phyloP scores from a whole-genome alignment of 805 yeast genomes.

The Vanderwaltozyma verrucispora region DNA sequence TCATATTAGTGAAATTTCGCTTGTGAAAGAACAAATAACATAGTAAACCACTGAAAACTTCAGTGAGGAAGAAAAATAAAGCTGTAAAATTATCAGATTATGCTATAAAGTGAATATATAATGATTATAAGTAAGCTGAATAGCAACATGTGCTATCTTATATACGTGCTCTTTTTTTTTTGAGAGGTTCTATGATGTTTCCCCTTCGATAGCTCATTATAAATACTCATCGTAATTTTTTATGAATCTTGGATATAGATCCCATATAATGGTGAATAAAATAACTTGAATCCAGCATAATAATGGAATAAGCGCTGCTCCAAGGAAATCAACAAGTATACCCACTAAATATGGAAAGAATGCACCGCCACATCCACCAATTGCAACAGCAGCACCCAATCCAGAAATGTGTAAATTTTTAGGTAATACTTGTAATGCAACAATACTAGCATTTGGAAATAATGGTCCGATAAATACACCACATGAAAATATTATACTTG shows the following conservation, averaged over 20 bases:
- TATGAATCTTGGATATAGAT: slow-evolving; percentile 20
- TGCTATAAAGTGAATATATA: no score
- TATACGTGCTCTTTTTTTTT: no score
- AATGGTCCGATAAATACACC: slow-evolving; percentile 62
- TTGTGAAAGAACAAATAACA: no score
- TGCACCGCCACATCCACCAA: slow-evolving; percentile 83
- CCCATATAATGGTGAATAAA: slow-evolving; percentile 18
- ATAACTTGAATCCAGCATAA: slow-evolving; percentile 19
- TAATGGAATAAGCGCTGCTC: slow-evolving; percentile 21
- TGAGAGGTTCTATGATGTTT: neutral
- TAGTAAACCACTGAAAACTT: no score
- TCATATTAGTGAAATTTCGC: no score
- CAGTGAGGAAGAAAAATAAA: no score
- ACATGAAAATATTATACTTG: slow-evolving; percentile 31
- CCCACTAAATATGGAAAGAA: slow-evolving; percentile 61
- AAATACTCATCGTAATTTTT: slow-evolving; percentile 14
- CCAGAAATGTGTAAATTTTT: slow-evolving; percentile 49
- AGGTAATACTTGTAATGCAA: slow-evolving; percentile 55
- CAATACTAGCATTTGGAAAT: slow-evolving; percentile 62
- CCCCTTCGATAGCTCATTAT: slow-evolving; percentile 1
- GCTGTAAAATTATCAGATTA: no score
- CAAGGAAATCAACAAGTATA: slow-evolving; percentile 17
- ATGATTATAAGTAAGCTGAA: no score
- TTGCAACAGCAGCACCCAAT: slow-evolving; percentile 63
- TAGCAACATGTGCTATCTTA: no score